phyloP scores from a whole-genome alignment of 805 yeast genomes.

The Wickerhamomyces tratensis region DNA sequence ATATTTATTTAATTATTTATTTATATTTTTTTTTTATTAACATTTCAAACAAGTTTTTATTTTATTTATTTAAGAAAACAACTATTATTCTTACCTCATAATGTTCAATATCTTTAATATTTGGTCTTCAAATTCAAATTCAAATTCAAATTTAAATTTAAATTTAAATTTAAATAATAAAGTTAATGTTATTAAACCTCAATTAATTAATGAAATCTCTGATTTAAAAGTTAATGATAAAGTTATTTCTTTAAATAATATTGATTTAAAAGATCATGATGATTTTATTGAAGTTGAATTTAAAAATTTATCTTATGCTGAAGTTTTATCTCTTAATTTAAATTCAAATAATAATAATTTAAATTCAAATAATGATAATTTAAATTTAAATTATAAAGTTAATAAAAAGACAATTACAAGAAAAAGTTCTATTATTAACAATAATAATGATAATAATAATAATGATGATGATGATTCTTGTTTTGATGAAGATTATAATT shows the following conservation, averaged over 20 bases:
- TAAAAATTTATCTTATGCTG: constrained; percentile 42
- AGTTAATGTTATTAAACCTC: background rate
- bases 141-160: no score
- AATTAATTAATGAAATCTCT: no score
- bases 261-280: constrained; percentile 16
- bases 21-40: no score
- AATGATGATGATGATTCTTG: no score
- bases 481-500: no score
- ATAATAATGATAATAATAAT: no score
- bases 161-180: background rate
- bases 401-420: background rate
- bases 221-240: background rate
- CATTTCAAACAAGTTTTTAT: no score
- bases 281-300: constrained; percentile 37
- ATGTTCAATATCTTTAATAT: background rate
- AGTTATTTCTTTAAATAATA: constrained; percentile 10
- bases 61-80: no score
- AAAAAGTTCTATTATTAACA: no score
- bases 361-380: constrained; percentile 1
- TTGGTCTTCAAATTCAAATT: background rate
- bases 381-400: no score
- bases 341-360: constrained; percentile 5
- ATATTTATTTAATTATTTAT: no score
- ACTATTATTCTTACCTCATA: no score
- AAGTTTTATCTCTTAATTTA: constrained; percentile 30